These are phyloP conservation scores for Alternaria solani DNA, from an alignment of 2,329 filamentous ascomycete species.

Conservation along the genomic window DNA sequence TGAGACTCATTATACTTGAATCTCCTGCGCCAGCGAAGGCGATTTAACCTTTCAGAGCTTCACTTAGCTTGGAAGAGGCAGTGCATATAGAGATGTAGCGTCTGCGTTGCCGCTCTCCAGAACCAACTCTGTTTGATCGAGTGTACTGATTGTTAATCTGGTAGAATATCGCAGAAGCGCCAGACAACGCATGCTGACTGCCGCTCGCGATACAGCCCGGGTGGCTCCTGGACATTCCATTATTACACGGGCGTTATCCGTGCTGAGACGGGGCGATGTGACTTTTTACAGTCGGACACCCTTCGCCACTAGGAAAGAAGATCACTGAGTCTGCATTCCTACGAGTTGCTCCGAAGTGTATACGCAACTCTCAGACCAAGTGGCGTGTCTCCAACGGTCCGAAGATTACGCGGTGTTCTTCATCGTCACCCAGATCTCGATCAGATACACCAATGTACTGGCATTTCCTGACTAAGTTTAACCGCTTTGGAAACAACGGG, in stretches of 20 bases:
- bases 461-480: slow-evolving; percentile 1
- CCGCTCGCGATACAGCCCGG: neutral
- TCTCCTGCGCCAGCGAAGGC: neutral
- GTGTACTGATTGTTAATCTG: neutral
- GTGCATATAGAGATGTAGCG: neutral
- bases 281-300: neutral
- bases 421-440: neutral
- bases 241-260: slow-evolving; percentile 6
- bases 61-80: neutral
- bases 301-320: neutral
- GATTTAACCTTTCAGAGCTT: neutral
- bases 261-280: neutral
- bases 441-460: neutral
- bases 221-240: neutral
- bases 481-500: slow-evolving; percentile 10
- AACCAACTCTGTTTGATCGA: neutral
- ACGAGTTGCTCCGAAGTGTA: neutral
- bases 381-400: neutral
- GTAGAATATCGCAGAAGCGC: neutral
- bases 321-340: neutral
- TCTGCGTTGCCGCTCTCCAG: neutral
- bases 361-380: neutral
- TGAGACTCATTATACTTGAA: neutral
- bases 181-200: neutral
- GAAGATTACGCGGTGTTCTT: slow-evolving; percentile 2